A percentile compares a stretch with the other conserved stretches of the same genome.
Conservation (phyloP, 257 asterid species). For the Cynanchum wilfordii region DNA sequence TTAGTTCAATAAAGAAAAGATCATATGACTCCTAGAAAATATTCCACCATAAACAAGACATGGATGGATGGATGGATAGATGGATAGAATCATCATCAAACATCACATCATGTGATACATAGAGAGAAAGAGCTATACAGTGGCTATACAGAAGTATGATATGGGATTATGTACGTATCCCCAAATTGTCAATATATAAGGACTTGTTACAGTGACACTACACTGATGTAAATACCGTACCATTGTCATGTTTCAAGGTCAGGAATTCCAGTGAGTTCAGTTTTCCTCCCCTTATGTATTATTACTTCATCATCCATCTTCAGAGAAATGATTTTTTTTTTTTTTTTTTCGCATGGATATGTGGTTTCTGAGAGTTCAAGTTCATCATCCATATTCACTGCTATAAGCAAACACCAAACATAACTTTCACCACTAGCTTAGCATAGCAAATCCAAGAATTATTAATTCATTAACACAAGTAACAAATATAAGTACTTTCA, state of each 20-base stretch:
- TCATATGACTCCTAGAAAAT: slow-evolving; percentile 1
- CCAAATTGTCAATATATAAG: slow-evolving; percentile 2
- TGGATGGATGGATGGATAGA: slow-evolving; percentile 15
- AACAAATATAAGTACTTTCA: not conserved
- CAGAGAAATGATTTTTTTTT: not conserved
- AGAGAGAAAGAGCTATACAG: slow-evolving; percentile 12
- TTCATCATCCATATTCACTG: too few species aligned
- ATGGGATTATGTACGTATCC: slow-evolving; percentile 2
- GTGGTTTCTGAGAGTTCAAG: not conserved
- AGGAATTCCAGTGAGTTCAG: slow-evolving; percentile 12
- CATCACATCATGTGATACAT: slow-evolving; percentile 7
- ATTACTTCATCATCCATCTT: not conserved
- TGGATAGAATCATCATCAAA: slow-evolving; percentile 23
- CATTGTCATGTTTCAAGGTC: slow-evolving; percentile 17
- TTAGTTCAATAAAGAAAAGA: slow-evolving; percentile 6
- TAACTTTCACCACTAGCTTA: not conserved
- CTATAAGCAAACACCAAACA: not conserved
- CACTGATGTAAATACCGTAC: slow-evolving; percentile 21
- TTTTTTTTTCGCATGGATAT: not conserved
- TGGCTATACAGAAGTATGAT: slow-evolving; percentile 12
- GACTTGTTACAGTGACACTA: slow-evolving; percentile 4
- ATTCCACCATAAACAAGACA: slow-evolving; percentile 12
- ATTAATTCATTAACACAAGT: not conserved
- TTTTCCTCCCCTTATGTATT: not conserved
- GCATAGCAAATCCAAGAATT: not conserved